Evolutionary conservation across 1,284 basidiomycete species (phyloP).

Genomic region (Coniferiporia sulphurascens): DNA sequence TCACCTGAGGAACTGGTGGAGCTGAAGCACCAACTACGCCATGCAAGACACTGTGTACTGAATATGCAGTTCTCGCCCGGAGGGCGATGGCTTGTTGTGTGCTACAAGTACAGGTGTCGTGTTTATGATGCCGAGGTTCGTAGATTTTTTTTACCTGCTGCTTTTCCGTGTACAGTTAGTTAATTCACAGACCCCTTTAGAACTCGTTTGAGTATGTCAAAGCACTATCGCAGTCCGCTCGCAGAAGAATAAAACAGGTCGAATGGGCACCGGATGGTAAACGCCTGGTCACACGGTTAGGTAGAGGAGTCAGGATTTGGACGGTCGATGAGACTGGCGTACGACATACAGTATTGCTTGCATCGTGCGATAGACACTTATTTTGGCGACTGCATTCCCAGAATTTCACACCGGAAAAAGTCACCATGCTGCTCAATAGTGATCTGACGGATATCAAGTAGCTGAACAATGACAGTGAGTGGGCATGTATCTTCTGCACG

Average conservation of each 20-base stretch:
- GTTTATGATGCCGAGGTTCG: conserved; percentile 13
- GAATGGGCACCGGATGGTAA: conserved; percentile 14
- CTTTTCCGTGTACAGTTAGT: neutral
- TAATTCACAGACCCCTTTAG: neutral
- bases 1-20: neutral
- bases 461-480: conserved; percentile 11
- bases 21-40: neutral
- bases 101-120: conserved; percentile 11
- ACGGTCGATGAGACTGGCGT: neutral
- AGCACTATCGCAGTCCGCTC: conserved; percentile 1
- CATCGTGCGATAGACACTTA: neutral
- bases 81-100: conserved; percentile 13
- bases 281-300: conserved; percentile 9
- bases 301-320: conserved; percentile 11
- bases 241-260: conserved; percentile 13
- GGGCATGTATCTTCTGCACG: neutral
- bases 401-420: neutral
- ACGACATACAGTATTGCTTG: neutral
- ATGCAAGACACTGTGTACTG: neutral
- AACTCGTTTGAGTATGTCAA: neutral
- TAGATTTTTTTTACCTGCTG: neutral
- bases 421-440: neutral
- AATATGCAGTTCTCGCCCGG: conserved; percentile 15
- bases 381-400: neutral
- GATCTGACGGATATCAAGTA: conserved; percentile 13